Evolutionary conservation across 2,329 filamentous ascomycete species (phyloP).

Genomic region (Mycosphaerella sp.): DNA sequence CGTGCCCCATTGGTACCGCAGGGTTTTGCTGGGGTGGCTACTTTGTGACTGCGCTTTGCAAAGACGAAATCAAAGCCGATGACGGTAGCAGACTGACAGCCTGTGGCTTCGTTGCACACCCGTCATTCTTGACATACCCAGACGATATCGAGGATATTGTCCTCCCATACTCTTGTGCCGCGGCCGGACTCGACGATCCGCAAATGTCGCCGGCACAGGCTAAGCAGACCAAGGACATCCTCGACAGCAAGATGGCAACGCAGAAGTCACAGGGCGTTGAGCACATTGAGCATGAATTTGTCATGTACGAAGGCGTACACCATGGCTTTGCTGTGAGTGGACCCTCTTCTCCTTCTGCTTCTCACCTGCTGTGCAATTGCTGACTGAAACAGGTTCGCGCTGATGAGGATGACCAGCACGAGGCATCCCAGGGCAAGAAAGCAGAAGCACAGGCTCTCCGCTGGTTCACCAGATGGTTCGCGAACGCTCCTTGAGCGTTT

Average conservation of each 20-base stretch:
- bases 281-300: constrained; percentile 34
- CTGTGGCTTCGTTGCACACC: constrained; percentile 35
- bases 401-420: constrained; percentile 31
- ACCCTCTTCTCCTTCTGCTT: neutral
- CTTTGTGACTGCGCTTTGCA: constrained; percentile 33
- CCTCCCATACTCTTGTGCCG: constrained; percentile 34
- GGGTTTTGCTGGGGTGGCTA: constrained; percentile 33
- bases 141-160: constrained; percentile 33
- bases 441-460: constrained; percentile 36
- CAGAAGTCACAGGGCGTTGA: constrained; percentile 25
- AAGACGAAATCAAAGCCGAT: constrained; percentile 28
- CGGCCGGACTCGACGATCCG: constrained; percentile 28
- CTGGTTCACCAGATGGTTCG: constrained; percentile 37
- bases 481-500: constrained; percentile 8
- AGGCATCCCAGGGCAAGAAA: constrained; percentile 33
- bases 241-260: constrained; percentile 34
- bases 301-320: constrained; percentile 34
- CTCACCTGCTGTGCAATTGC: neutral
- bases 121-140: constrained; percentile 32
- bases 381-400: constrained; percentile 21
- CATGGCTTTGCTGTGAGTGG: constrained; percentile 35
- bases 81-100: constrained; percentile 31
- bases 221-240: constrained; percentile 31
- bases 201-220: constrained; percentile 31
- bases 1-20: neutral